phyloP scores from a whole-genome alignment of 306 rosid species.

The Pyrus communis region DNA sequence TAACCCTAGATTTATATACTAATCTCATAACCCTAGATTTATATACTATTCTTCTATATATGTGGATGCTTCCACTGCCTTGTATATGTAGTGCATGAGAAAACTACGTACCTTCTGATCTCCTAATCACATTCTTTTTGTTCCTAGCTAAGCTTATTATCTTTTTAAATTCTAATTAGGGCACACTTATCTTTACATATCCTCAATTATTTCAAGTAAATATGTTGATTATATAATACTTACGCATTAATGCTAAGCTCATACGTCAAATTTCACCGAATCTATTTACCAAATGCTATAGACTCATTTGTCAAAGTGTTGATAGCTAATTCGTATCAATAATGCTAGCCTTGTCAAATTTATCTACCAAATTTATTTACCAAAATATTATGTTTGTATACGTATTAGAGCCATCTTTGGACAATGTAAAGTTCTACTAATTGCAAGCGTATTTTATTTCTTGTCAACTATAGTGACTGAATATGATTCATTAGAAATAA shows the following conservation, averaged over 20 bases:
- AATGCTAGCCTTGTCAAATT: neutral
- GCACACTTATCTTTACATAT: neutral
- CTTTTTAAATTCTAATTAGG: neutral
- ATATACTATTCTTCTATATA: too few relatives aligned
- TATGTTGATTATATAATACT: neutral
- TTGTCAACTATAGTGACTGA: neutral
- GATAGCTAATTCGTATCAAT: neutral
- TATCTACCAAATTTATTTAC: neutral
- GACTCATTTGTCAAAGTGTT: neutral
- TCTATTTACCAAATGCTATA: neutral
- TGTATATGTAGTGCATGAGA: neutral
- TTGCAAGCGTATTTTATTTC: too few relatives aligned
- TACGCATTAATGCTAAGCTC: neutral
- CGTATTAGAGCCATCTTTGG: neutral
- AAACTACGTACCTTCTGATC: neutral
- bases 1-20: too few relatives aligned
- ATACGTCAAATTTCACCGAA: neutral
- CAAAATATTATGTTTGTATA: neutral
- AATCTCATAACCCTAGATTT: neutral
- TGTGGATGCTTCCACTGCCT: neutral
- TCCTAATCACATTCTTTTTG: neutral
- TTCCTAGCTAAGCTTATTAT: neutral
- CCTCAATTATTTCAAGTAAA: neutral
- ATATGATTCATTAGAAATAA: conserved; percentile 3
- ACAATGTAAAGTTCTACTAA: neutral